A percentile compares a stretch with the other conserved stretches of the same genome.
These are phyloP conservation scores for Solanum ossicruentum DNA, from an alignment of 257 asterid species.

Conservation along the genomic window DNA sequence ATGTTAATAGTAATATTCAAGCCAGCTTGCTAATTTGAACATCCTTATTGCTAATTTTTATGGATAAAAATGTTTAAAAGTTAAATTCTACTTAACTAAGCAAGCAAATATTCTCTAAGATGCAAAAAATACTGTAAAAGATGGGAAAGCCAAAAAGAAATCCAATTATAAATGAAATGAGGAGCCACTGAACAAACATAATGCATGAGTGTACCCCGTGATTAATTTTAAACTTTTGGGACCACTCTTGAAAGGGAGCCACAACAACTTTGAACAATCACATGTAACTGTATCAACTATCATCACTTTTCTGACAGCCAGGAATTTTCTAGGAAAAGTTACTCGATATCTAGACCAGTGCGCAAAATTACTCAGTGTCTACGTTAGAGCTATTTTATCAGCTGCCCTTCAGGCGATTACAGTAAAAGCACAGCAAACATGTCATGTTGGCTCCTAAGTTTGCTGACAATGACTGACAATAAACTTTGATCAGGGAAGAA, in stretches of 20 bases:
- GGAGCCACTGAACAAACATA: background rate
- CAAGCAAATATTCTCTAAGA: background rate
- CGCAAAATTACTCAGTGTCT: background rate
- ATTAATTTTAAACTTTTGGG: background rate
- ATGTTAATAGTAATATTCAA: background rate
- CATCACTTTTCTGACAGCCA: background rate
- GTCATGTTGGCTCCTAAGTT: background rate
- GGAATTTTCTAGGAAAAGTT: background rate
- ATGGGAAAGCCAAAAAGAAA: background rate
- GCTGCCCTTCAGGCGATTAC: background rate
- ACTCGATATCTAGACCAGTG: background rate
- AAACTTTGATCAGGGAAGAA: background rate
- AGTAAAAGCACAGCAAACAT: background rate
- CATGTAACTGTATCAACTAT: background rate
- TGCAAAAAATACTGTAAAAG: background rate
- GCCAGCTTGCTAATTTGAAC: background rate
- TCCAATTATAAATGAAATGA: background rate
- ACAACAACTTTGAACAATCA: background rate
- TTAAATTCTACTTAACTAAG: background rate
- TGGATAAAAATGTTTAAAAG: background rate
- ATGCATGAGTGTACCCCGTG: background rate
- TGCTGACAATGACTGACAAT: background rate
- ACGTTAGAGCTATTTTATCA: background rate
- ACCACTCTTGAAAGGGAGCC: background rate
- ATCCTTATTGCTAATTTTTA: background rate